A percentile compares a stretch with the other conserved stretches of the same genome.
These are phyloP conservation scores for Cryptomeria japonica DNA, from an alignment of 75 land plant genomes.

Conservation along the genomic window DNA sequence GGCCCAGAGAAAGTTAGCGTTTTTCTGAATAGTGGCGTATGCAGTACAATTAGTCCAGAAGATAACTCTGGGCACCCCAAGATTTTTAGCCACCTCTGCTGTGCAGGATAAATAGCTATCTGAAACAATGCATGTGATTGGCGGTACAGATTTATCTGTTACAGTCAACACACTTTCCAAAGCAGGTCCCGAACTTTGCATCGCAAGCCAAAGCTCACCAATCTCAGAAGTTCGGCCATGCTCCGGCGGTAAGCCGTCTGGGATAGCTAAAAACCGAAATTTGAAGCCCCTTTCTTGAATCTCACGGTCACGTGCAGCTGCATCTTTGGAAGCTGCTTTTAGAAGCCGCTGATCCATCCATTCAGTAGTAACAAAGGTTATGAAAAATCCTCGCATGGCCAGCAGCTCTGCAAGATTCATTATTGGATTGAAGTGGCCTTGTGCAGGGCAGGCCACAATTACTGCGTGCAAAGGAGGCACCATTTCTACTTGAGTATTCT, in stretches of 20 bases:
- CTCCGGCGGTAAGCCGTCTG: neutral
- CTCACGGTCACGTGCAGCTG: neutral
- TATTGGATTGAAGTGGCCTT: neutral
- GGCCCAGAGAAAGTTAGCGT: neutral
- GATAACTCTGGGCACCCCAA: neutral
- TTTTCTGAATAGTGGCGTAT: neutral
- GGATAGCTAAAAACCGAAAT: neutral
- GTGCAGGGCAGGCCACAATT: neutral
- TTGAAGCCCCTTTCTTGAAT: neutral
- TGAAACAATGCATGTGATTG: neutral
- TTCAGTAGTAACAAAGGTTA: neutral
- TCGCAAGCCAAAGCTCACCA: neutral
- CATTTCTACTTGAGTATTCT: neutral
- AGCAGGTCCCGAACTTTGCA: neutral
- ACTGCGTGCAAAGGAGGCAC: conserved; percentile 1
- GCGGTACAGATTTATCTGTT: neutral
- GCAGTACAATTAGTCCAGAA: neutral
- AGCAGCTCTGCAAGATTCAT: conserved; percentile 1
- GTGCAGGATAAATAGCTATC: neutral
- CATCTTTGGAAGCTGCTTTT: neutral
- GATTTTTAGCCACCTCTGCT: neutral
- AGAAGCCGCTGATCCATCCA: neutral
- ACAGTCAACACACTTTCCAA: neutral
- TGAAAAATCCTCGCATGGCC: neutral
- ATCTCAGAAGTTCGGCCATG: neutral